phyloP scores from a whole-genome alignment of 768 basidiomycete species.

The Amanita polypyramis region DNA sequence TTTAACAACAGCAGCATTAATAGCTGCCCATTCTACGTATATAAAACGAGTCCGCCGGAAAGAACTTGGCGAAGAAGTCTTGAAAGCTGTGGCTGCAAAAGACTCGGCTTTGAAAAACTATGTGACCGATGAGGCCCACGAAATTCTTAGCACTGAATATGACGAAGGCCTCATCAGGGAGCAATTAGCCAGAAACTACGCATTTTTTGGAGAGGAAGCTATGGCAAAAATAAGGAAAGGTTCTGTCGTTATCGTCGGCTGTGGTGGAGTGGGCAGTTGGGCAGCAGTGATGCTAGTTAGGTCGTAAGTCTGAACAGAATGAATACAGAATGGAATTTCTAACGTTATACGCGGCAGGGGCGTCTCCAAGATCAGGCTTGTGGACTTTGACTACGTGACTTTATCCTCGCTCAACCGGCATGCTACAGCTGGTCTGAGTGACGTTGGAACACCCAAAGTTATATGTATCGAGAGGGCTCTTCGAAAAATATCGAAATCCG shows the following conservation, averaged over 20 bases:
- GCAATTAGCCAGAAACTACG: conserved; percentile 87
- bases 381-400: conserved; percentile 96
- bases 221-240: conserved; percentile 71
- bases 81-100: conserved; percentile 34
- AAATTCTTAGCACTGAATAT: conserved; percentile 24
- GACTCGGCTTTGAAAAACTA: conserved; percentile 13
- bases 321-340: neutral
- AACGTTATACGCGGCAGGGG: conserved; percentile 33
- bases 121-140: neutral
- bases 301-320: conserved; percentile 48
- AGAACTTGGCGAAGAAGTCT: conserved; percentile 47
- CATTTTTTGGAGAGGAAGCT: conserved; percentile 85
- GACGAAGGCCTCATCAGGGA: conserved; percentile 80
- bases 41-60: conserved; percentile 36
- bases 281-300: conserved; percentile 87
- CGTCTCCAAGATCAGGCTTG: conserved; percentile 63
- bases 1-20: conserved; percentile 42
- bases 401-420: conserved; percentile 93
- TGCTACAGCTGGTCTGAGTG: conserved; percentile 77
- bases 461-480: conserved; percentile 58
- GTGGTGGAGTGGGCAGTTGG: conserved; percentile 97
- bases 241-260: conserved; percentile 83
- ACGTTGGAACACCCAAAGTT: conserved; percentile 94
- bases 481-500: conserved; percentile 73
- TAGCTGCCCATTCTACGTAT: conserved; percentile 50